These are phyloP conservation scores for Lactarius hatsudake DNA, from an alignment of 768 basidiomycete genomes.

Conservation along the genomic window DNA sequence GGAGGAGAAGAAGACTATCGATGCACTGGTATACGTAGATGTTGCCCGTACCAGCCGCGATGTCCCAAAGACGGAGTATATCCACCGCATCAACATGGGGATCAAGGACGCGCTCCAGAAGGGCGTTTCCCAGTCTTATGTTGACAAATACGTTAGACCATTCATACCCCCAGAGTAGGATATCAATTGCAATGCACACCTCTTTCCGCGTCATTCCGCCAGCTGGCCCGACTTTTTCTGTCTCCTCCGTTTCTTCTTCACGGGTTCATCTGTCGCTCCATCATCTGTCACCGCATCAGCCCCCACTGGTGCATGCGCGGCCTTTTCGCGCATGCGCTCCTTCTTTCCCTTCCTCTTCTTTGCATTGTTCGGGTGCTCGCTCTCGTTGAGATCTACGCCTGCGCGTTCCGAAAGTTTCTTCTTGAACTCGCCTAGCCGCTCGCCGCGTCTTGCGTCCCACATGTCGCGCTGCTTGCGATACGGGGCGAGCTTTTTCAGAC, in stretches of 20 bases:
- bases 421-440: slow-evolving; percentile 73
- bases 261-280: slow-evolving; percentile 19
- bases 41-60: slow-evolving; percentile 2
- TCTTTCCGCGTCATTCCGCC: neutral
- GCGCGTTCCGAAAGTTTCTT: slow-evolving; percentile 50
- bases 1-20: neutral
- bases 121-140: slow-evolving; percentile 14
- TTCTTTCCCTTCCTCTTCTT: slow-evolving; percentile 74
- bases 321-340: slow-evolving; percentile 56
- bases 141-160: slow-evolving; percentile 21
- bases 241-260: slow-evolving; percentile 43
- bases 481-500: slow-evolving; percentile 87
- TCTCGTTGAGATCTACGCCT: slow-evolving; percentile 22
- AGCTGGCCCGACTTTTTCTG: slow-evolving; percentile 36
- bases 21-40: slow-evolving; percentile 21
- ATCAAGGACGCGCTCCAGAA: slow-evolving; percentile 14
- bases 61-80: slow-evolving; percentile 23
- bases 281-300: slow-evolving; percentile 27
- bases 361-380: slow-evolving; percentile 31
- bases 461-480: slow-evolving; percentile 64
- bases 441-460: slow-evolving; percentile 63
- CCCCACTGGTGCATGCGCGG: slow-evolving; percentile 30
- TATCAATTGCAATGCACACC: neutral
- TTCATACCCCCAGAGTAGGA: slow-evolving; percentile 18
- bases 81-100: slow-evolving; percentile 20